These are phyloP conservation scores for Lipomyces japonicus DNA, from an alignment of 805 yeast species.

Conservation along the genomic window DNA sequence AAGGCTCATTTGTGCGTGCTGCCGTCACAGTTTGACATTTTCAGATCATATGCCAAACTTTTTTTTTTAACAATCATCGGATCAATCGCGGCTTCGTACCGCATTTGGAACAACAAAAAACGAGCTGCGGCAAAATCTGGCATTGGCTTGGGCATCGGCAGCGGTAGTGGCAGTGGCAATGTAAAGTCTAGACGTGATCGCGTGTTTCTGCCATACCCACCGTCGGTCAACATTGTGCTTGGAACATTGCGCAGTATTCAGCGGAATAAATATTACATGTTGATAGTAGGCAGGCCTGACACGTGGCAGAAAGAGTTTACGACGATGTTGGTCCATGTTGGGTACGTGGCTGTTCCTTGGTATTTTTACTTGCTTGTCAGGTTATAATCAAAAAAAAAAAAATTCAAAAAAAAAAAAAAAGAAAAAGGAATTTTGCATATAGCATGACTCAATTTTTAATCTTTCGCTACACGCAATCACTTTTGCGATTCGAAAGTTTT, in stretches of 20 bases:
- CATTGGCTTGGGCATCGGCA: conserved; percentile 5
- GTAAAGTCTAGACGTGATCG: neutral
- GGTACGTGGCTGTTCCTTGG: conserved; percentile 14
- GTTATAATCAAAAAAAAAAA: neutral
- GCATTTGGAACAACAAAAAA: neutral
- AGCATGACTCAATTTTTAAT: too few species aligned
- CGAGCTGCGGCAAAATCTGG: conserved; percentile 1
- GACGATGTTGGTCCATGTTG: conserved; percentile 5
- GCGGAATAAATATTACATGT: conserved; percentile 4
- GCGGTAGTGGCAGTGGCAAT: conserved; percentile 2
- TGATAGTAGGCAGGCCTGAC: conserved; percentile 16
- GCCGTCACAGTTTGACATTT: conserved; percentile 29
- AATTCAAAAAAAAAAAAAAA: neutral
- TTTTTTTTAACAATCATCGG: conserved; percentile 16
- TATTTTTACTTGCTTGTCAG: conserved; percentile 14
- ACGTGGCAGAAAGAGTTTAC: conserved; percentile 16
- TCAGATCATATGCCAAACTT: conserved; percentile 19
- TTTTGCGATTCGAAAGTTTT: too few species aligned
- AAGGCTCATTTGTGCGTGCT: conserved; percentile 31
- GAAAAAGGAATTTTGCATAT: too few species aligned
- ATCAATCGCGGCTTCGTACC: neutral
- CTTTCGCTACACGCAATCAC: too few species aligned
- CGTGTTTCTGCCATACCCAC: conserved; percentile 7
- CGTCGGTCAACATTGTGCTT: conserved; percentile 1
- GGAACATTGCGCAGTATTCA: neutral